A percentile compares a stretch with the other conserved stretches of the same genome.
These are phyloP conservation scores for Diplodia sapinea DNA, from an alignment of 2,329 filamentous ascomycete genomes.

Conservation along the genomic window DNA sequence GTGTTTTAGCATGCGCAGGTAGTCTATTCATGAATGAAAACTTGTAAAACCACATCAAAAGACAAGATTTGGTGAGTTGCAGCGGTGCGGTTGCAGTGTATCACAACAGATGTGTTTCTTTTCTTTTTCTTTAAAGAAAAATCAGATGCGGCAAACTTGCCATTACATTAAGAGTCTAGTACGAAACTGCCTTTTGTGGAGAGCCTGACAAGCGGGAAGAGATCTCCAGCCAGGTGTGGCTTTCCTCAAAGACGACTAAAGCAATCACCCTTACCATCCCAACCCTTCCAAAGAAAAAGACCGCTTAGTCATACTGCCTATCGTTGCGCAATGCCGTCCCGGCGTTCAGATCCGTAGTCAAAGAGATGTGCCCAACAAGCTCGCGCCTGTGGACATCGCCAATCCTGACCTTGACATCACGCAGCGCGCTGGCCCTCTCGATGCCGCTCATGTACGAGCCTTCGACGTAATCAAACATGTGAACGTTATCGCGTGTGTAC, in stretches of 20 bases:
- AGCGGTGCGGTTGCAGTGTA: neutral
- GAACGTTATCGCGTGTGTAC: neutral
- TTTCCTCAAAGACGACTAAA: neutral
- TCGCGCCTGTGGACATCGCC: neutral
- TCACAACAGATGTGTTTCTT: neutral
- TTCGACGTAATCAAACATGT: neutral
- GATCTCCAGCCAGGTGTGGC: neutral
- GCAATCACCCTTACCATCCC: neutral
- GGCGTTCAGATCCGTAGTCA: neutral
- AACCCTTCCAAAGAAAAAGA: neutral
- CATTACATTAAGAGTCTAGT: neutral
- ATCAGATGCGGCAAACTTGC: neutral
- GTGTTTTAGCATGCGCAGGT: no score
- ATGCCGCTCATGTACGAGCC: neutral
- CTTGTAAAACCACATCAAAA: neutral
- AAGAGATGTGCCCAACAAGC: neutral
- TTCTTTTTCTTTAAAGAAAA: no score
- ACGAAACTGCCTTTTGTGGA: neutral
- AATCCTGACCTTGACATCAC: neutral
- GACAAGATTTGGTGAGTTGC: neutral
- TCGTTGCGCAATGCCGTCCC: neutral
- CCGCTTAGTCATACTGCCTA: conserved; percentile 2
- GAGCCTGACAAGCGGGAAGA: neutral
- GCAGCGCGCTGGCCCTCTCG: neutral
- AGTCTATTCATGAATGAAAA: no score